Percentiles rank a stretch among this genome's conserved stretches.
These are phyloP conservation scores for Thraustochytrium sp. DNA, from an alignment of 352 stramenopile genomes.

Conservation along the genomic window DNA sequence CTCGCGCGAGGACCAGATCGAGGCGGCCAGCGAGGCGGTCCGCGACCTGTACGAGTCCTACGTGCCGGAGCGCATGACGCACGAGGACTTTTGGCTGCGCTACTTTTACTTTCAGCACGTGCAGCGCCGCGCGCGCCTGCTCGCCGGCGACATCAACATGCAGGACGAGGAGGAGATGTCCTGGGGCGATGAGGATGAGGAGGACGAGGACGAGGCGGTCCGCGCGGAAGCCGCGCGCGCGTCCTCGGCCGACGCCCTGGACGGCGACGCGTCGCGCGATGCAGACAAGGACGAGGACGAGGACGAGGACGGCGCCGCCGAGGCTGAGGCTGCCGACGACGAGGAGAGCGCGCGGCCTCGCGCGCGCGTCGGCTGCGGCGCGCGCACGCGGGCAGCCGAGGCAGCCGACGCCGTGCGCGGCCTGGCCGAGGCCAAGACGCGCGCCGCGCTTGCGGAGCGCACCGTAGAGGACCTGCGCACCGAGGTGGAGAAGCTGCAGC, in stretches of 20 bases:
- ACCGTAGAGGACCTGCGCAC: neutral
- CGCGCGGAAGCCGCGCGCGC: too few species aligned
- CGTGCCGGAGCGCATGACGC: neutral
- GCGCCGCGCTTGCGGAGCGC: neutral
- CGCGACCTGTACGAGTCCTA: neutral
- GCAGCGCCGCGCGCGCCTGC: constrained; percentile 13
- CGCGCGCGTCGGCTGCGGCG: neutral
- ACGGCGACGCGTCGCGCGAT: too few species aligned
- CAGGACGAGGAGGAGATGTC: constrained; percentile 32
- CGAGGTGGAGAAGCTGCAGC: neutral
- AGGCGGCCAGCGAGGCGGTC: neutral
- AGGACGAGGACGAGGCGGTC: neutral
- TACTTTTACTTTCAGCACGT: constrained; percentile 41
- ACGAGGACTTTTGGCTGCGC: constrained; percentile 13
- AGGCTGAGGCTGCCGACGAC: neutral
- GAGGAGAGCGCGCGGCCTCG: neutral
- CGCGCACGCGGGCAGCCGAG: neutral
- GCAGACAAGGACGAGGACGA: neutral
- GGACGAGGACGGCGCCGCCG: neutral
- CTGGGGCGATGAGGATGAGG: constrained; percentile 31
- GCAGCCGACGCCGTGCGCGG: neutral
- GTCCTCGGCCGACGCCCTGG: too few species aligned
- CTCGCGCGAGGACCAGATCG: neutral
- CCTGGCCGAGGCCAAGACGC: neutral
- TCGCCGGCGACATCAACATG: neutral